Percentiles rank a stretch among this genome's conserved stretches.
phyloP scores from a whole-genome alignment of 495 filamentous ascomycete genomes.

The Bryoglossum gracile region DNA sequence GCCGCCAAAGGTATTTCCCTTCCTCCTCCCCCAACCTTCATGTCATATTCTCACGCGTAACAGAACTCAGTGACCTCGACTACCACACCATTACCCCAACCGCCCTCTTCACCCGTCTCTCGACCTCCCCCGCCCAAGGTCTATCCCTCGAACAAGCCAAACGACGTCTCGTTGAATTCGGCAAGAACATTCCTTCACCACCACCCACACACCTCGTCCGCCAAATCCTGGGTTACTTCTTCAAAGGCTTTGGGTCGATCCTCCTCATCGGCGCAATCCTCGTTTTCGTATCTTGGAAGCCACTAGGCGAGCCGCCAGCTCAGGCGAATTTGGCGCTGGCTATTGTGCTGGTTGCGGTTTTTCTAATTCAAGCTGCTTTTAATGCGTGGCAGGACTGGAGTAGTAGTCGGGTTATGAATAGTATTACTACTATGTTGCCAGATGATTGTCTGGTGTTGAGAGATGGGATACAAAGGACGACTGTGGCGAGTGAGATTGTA shows the following conservation, averaged over 20 bases:
- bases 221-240: conserved; percentile 59
- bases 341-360: conserved; percentile 57
- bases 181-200: conserved; percentile 53
- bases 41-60: neutral
- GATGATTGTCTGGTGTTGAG: conserved; percentile 56
- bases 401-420: conserved; percentile 55
- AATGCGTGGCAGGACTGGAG: conserved; percentile 59
- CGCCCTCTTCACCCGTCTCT: conserved; percentile 48
- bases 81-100: conserved; percentile 50
- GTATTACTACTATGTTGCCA: conserved; percentile 61
- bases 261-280: conserved; percentile 55
- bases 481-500: conserved; percentile 53
- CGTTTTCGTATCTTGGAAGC: conserved; percentile 63
- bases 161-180: conserved; percentile 45
- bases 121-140: conserved; percentile 40
- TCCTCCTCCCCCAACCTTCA: no score
- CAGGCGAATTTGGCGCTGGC: conserved; percentile 58
- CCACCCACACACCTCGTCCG: conserved; percentile 48
- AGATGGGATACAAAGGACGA: conserved; percentile 40
- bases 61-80: conserved; percentile 39
- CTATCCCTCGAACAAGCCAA: conserved; percentile 42
- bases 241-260: conserved; percentile 62
- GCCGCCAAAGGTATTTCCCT: conserved; percentile 36
- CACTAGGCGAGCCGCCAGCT: conserved; percentile 58
- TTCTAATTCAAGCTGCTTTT: conserved; percentile 62